Evolutionary conservation across 345 rosid species (phyloP).

Genomic region (Citrus hindsii): DNA sequence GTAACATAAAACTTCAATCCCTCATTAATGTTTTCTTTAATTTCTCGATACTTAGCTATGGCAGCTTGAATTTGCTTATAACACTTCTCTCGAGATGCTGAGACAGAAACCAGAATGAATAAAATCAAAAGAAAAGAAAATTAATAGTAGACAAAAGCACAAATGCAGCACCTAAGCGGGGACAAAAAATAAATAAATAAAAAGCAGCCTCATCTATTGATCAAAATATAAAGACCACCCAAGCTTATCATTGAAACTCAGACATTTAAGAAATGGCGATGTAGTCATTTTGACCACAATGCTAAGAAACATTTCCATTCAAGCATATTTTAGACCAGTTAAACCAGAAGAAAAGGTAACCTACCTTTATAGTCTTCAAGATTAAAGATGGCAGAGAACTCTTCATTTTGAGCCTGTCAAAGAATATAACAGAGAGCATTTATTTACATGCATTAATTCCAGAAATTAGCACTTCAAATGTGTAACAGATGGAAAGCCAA

Average conservation of each 20-base stretch:
- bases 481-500: background rate
- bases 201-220: background rate
- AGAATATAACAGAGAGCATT: slow-evolving; percentile 13
- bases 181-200: background rate
- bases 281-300: background rate
- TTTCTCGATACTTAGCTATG: slow-evolving; percentile 79
- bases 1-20: slow-evolving; percentile 97
- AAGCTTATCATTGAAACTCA: background rate
- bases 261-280: background rate
- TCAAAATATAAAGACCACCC: background rate
- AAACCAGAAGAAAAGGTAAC: background rate
- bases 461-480: background rate
- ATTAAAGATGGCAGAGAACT: slow-evolving; percentile 73
- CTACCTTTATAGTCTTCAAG: slow-evolving; percentile 98
- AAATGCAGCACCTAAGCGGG: background rate
- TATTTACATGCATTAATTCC: background rate
- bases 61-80: slow-evolving; percentile 94
- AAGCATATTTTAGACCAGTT: background rate
- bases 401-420: slow-evolving; percentile 84
- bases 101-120: slow-evolving; percentile 10
- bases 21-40: slow-evolving; percentile 92
- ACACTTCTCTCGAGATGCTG: slow-evolving; percentile 92
- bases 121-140: slow-evolving; percentile 5
- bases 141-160: background rate
- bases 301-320: background rate